Evolutionary conservation across 306 rosid species (phyloP).

Genomic region (Begonia peltatifolia): DNA sequence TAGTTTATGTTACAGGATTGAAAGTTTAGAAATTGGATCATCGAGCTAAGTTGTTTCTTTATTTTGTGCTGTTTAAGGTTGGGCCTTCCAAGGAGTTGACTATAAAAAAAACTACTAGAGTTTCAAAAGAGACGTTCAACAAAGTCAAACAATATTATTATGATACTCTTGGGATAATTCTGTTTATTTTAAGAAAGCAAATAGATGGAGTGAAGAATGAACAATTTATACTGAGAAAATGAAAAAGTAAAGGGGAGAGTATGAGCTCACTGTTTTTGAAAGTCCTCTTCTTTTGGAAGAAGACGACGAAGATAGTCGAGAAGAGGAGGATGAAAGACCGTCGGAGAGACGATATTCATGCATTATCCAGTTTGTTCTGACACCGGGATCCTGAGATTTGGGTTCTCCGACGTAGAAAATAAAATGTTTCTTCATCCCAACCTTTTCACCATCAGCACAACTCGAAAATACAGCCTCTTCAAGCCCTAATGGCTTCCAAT

Average conservation of each 20-base stretch:
- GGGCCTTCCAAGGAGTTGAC: no score
- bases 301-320: constrained; percentile 1
- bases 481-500: constrained; percentile 56
- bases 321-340: constrained; percentile 16
- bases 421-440: constrained; percentile 63
- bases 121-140: no score
- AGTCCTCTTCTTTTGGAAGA: constrained; percentile 50
- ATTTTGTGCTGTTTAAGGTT: no score
- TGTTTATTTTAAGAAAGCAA: no score
- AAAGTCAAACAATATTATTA: no score
- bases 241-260: not conserved
- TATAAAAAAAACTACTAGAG: no score
- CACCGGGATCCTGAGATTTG: constrained; percentile 16
- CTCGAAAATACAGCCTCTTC: constrained; percentile 51
- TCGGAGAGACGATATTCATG: constrained; percentile 67
- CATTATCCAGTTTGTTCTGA: constrained; percentile 82
- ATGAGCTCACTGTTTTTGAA: constrained; percentile 34
- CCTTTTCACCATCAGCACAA: constrained; percentile 22
- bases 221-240: not conserved
- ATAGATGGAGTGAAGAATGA: no score
- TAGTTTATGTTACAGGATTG: not conserved
- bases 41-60: no score
- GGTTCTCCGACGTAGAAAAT: constrained; percentile 48
- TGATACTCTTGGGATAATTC: no score
- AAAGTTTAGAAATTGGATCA: no score